A percentile compares a stretch with the other conserved stretches of the same genome.
Conservation (phyloP, 225 moss, liverwort and hornwort species). For the Bryoerythrophyllum caledonicum region DNA sequence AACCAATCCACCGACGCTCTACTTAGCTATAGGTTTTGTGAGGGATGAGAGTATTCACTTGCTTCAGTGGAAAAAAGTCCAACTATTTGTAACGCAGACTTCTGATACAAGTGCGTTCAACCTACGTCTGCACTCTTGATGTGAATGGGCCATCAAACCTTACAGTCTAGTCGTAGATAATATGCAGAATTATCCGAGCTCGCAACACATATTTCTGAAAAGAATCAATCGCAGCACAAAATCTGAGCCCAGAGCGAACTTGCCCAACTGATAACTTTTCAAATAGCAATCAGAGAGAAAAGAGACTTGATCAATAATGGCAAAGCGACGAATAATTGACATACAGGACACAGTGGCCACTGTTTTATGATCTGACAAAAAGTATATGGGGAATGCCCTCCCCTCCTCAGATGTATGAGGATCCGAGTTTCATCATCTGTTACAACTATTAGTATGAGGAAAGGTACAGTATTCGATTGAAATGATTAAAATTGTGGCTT, state of each 20-base stretch:
- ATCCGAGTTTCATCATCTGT: conserved; percentile 45
- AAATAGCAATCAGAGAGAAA: conserved; percentile 25
- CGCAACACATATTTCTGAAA: conserved; percentile 1
- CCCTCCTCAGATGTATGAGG: conserved; percentile 48
- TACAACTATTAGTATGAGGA: conserved; percentile 34
- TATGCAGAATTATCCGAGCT: conserved; percentile 10
- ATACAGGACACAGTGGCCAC: conserved; percentile 22
- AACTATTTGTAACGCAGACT: too few relatives aligned
- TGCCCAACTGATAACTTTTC: conserved; percentile 25
- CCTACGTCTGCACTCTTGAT: too few relatives aligned
- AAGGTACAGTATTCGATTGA: conserved; percentile 48
- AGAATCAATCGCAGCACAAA: conserved; percentile 12
- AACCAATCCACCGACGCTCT: too few relatives aligned
- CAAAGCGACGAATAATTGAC: conserved; percentile 26
- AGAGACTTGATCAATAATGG: conserved; percentile 15
- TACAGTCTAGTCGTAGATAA: conserved; percentile 4
- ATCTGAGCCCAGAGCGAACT: conserved; percentile 12
- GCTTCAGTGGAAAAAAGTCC: too few relatives aligned
- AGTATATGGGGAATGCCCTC: conserved; percentile 44
- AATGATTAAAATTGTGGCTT: conserved; percentile 37
- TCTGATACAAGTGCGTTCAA: too few relatives aligned
- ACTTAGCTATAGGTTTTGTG: too few relatives aligned
- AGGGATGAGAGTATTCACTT: too few relatives aligned
- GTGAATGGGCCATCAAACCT: not conserved
- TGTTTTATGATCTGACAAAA: conserved; percentile 46